Base-by-base conservation (phyloP, 1,284 basidiomycete species). In the Ceratobasidium sp. region DNA sequence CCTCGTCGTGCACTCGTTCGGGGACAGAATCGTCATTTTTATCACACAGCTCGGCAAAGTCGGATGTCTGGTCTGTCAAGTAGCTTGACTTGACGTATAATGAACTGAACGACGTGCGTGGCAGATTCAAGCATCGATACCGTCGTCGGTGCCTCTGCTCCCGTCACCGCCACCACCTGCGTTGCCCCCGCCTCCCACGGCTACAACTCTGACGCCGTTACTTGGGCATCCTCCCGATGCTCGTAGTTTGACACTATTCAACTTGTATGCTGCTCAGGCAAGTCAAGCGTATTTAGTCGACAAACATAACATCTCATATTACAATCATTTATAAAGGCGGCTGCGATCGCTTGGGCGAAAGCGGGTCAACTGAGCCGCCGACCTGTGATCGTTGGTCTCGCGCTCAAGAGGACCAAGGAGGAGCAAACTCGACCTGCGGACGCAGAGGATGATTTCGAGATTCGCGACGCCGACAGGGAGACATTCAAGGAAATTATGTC, bases 31-130 rank as follows among this genome's bases (percentile, higher is more conserved):
- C 9, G 82, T 98, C 23, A 88, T 97, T 21, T 83, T 96, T 32
- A 85, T 98, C 64, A 95, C 94, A 1, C 96, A 97, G 81, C 78
- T 93, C 67, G 93, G 92, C 35, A 95, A 94, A 87, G 89, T 96
- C 14, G 95, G 95, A 71, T 90, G 87, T 78, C 79, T 98, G 82
- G 93, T 96, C 79, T 79, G 83, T 82, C 46, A 55, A 30, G 73
- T 55, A 41, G 50, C 43, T 72, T 63, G 30, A 21, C 23, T 8
- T 57, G 16, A 44, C 43, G n/a, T 64, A 26, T 30, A 57, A 11
- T 44, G 46, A 44, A 18, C 38, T 59, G 43, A 61, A 28, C 5
- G 28, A 38, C 67, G 64, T 57, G 76, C 30, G 74, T 71, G 75
- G 35, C 80, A 95, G 94, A 92, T 94, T 44, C 93, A 96, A 86